Conservation (phyloP, 768 basidiomycete species). For the Tylopilus felleus region DNA sequence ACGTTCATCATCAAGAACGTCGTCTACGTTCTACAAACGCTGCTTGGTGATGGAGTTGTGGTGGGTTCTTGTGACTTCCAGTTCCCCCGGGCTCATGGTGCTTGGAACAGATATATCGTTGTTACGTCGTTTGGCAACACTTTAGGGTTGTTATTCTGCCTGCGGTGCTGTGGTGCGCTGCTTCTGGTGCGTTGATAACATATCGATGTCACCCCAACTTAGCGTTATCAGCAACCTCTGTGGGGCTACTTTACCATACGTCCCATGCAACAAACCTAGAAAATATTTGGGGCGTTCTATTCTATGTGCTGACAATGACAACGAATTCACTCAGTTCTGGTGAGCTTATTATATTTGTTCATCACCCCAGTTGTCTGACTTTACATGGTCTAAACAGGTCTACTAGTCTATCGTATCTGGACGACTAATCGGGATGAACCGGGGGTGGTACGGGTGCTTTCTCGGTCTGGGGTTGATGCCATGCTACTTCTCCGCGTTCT, state of each 20-base stretch:
- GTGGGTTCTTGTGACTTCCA: neutral
- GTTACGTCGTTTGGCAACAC: constrained; percentile 21
- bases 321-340: constrained; percentile 24
- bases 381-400: neutral
- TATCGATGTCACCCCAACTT: neutral
- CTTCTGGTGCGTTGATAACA: constrained; percentile 10
- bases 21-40: constrained; percentile 25
- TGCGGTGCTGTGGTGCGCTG: constrained; percentile 16
- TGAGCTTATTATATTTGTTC: neutral
- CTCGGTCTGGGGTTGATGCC: constrained; percentile 3
- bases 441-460: constrained; percentile 10
- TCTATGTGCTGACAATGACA: constrained; percentile 18
- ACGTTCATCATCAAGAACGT: constrained; percentile 31
- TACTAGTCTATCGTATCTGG: constrained; percentile 21
- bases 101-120: constrained; percentile 21
- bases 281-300: constrained; percentile 11
- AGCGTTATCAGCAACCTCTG: constrained; percentile 8
- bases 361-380: neutral
- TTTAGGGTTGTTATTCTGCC: constrained; percentile 10
- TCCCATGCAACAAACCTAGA: neutral
- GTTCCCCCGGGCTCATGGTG: neutral
- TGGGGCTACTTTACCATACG: constrained; percentile 6
- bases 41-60: constrained; percentile 20
- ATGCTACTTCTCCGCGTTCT: constrained; percentile 15
- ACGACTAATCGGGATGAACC: constrained; percentile 1